phyloP scores from a whole-genome alignment of 768 basidiomycete genomes.

The Neoboletus brunneissimus region DNA sequence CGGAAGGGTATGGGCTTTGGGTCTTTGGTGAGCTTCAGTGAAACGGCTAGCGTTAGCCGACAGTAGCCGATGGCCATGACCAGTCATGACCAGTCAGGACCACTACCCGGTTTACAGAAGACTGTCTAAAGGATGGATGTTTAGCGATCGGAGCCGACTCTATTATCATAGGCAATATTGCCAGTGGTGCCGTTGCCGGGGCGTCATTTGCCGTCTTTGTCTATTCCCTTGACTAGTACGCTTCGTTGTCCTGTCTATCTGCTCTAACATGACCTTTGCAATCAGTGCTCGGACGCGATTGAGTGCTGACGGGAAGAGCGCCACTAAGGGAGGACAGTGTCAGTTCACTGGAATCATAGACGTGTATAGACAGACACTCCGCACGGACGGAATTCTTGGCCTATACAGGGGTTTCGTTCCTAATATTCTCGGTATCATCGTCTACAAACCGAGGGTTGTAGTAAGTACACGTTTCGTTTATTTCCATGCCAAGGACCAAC shows the following conservation, averaged over 20 bases:
- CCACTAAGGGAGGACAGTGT: constrained; percentile 36
- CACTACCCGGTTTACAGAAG: too few relatives aligned
- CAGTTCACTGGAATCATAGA: constrained; percentile 43
- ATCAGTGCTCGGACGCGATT: constrained; percentile 41
- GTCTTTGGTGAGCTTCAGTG: constrained; percentile 35
- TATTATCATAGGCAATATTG: constrained; percentile 35
- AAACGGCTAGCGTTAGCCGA: too few relatives aligned
- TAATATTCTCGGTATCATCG: constrained; percentile 40
- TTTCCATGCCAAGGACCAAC: neutral
- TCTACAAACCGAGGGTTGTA: constrained; percentile 46
- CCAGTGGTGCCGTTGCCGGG: constrained; percentile 44
- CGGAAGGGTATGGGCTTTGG: constrained; percentile 38
- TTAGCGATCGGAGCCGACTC: neutral
- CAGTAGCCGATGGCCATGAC: too few relatives aligned
- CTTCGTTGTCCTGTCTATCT: neutral
- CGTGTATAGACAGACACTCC: constrained; percentile 43
- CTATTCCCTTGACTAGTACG: constrained; percentile 46
- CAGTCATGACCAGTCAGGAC: too few relatives aligned
- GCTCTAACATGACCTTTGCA: neutral
- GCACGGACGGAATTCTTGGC: constrained; percentile 39
- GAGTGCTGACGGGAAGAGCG: constrained; percentile 39
- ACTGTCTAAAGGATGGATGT: neutral
- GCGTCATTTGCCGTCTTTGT: constrained; percentile 42
- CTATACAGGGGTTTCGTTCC: constrained; percentile 44
- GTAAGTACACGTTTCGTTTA: constrained; percentile 22